Evolutionary conservation across 139 green algal species (phyloP), one percentile per base, ranked within the genome.

Genomic region (Dunaliella primolecta): DNA sequence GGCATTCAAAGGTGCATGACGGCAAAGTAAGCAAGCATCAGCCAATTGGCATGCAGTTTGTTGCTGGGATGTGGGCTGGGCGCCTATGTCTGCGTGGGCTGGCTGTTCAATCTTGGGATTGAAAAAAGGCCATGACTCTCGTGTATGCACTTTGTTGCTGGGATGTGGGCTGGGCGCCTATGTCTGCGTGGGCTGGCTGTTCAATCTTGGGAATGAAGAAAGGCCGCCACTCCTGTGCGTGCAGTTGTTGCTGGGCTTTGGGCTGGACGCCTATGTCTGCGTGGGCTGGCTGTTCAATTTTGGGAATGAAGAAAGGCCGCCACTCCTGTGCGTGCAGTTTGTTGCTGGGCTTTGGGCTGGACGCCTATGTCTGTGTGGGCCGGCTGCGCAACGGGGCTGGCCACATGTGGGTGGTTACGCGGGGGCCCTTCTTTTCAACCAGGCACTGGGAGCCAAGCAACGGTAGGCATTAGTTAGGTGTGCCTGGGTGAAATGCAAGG

Each of bases 321-420:
- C 7, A 64, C 46, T 25, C 46, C 46, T 64, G 46, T 83, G 78
- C 78, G 75, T 83, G 78, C 78, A 30, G 78, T n/a, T 32, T 94
- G 85, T 81, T 94, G n/a, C 87, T 94, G 21, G 91, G 91, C 29
- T 94, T 92, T 86, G 89, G 88, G 0, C 81, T 93, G 84, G 91
- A 94, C 84, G 91, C 91, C 0, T 94, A 84, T 81, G 88, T 93
- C 23, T 80, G 81, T 32, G 84, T 91, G 81, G 91, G 89, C 2
- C 84, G 87, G 11, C 75, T 90, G 80, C 72, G 38, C 7, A 64
- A 85, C 27, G 87, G 87, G 32, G 78, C 2, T 32, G 78, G 83
- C 34, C 89, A 92, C 83, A 88, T 82, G 25, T 94, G 91, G 91
- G 91, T 93, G 15, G 57, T 91, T 30, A 92, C 87, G 30, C 78